Conservation (phyloP, 495 filamentous ascomycete genomes). For the Aspergillus asperescens region DNA sequence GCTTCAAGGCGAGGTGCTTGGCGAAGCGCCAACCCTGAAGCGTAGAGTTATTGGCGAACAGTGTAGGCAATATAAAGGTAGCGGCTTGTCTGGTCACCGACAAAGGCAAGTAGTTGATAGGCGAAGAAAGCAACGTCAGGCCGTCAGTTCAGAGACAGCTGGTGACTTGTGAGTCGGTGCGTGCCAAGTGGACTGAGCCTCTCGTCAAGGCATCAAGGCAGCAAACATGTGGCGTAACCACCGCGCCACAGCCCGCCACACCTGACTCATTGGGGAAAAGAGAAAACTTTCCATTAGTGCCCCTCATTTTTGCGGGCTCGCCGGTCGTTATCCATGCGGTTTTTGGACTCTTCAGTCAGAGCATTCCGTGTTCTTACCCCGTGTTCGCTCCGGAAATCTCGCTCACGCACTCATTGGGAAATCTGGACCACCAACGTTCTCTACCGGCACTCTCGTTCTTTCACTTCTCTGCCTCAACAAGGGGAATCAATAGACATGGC, state of each 20-base stretch:
- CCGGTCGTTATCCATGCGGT: constrained; percentile 15
- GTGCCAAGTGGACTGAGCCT: constrained; percentile 1
- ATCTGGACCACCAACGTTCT: constrained; percentile 6
- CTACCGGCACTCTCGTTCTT: constrained; percentile 3
- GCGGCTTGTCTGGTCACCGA: neutral
- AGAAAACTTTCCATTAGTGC: constrained; percentile 14
- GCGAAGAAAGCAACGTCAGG: neutral
- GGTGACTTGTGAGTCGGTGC: neutral
- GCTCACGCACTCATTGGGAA: constrained; percentile 9
- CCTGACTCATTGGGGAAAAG: constrained; percentile 10
- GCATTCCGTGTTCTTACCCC: constrained; percentile 2
- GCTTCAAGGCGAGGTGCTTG: constrained; percentile 31
- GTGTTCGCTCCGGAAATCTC: constrained; percentile 8
- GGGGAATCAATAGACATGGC: constrained; percentile 20
- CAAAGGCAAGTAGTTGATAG: neutral
- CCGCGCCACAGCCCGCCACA: no score
- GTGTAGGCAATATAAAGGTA: neutral
- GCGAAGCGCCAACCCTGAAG: constrained; percentile 27
- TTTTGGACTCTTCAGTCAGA: constrained; percentile 15
- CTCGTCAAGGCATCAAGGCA: no score
- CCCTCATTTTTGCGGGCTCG: constrained; percentile 9
- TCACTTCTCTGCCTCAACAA: neutral
- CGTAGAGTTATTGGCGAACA: constrained; percentile 12
- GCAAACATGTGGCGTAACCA: no score
- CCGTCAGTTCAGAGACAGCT: no score